These are phyloP conservation scores for Rhododendron kiyosumense DNA, from an alignment of 148 eudicot genomes.

Conservation along the genomic window DNA sequence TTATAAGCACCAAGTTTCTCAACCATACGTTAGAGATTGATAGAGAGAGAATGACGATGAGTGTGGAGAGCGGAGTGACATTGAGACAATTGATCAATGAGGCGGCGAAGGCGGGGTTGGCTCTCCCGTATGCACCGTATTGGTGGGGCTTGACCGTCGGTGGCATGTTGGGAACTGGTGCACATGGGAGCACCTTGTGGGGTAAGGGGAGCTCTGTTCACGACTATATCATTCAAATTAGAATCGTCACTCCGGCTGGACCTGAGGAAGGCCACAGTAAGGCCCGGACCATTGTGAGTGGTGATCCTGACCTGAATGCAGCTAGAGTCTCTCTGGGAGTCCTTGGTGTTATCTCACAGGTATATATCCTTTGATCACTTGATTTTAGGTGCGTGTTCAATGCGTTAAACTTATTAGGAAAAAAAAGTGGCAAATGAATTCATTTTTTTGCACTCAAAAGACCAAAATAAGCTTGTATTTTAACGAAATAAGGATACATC, in stretches of 20 bases:
- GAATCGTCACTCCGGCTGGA: conserved; percentile 53
- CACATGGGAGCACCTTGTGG: conserved; percentile 80
- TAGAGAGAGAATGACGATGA: conserved; percentile 17
- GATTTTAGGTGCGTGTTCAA: background rate
- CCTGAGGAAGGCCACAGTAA: conserved; percentile 35
- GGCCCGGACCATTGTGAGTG: conserved; percentile 26
- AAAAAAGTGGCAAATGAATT: too few relatives aligned
- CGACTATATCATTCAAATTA: conserved; percentile 49
- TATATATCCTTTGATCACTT: background rate
- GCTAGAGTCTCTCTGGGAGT: conserved; percentile 78
- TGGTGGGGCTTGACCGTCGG: conserved; percentile 85
- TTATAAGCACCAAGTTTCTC: conserved; percentile 60
- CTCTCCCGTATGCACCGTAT: conserved; percentile 66
- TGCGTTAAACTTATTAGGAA: too few relatives aligned
- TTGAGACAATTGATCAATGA: conserved; percentile 47
- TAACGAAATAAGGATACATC: background rate
- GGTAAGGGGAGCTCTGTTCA: conserved; percentile 67
- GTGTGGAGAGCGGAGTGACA: conserved; percentile 56
- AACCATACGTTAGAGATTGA: conserved; percentile 32
- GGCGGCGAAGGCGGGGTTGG: conserved; percentile 49
- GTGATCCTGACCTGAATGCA: conserved; percentile 48
- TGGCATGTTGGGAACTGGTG: conserved; percentile 70
- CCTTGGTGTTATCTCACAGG: conserved; percentile 86
- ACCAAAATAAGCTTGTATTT: background rate
- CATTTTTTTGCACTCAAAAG: background rate